phyloP scores from a whole-genome alignment of 176 grass and related monocot species.

The Hordeum marinum region DNA sequence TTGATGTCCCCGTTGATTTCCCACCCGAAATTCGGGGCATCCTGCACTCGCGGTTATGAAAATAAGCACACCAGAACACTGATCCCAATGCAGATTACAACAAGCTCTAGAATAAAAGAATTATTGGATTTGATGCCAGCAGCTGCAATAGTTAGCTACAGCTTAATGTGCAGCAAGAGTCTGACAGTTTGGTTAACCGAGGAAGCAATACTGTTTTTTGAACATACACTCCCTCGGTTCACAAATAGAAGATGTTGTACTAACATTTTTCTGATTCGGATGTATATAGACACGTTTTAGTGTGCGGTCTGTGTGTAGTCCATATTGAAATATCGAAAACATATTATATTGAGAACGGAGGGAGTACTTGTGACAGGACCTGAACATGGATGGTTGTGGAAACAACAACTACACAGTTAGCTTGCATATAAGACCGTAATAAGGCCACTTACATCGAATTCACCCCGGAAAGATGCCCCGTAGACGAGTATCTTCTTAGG shows the following conservation, averaged over 20 bases:
- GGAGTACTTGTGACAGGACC: background rate
- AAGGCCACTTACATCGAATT: conserved; percentile 62
- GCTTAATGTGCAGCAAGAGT: background rate
- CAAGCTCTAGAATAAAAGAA: background rate
- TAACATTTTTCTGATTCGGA: no score
- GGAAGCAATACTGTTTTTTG: background rate
- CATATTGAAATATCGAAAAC: no score
- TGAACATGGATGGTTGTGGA: background rate
- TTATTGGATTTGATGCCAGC: background rate
- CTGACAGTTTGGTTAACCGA: background rate
- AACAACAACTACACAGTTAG: background rate
- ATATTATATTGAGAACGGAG: no score
- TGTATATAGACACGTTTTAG: no score
- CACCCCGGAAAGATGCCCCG: conserved; percentile 68
- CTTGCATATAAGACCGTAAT: background rate
- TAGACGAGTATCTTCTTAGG: conserved; percentile 98
- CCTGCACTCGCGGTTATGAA: conserved; percentile 37
- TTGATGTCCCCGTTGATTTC: conserved; percentile 71
- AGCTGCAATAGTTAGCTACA: background rate
- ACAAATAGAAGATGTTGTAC: background rate
- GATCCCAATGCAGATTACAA: background rate
- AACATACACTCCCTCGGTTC: no score
- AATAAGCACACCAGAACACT: background rate
- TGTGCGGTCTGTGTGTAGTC: no score
- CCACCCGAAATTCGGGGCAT: conserved; percentile 84